Percentiles rank a stretch among this genome's conserved stretches.
Conservation (phyloP, 2,329 filamentous ascomycete genomes). For the Septoria petroselini region DNA sequence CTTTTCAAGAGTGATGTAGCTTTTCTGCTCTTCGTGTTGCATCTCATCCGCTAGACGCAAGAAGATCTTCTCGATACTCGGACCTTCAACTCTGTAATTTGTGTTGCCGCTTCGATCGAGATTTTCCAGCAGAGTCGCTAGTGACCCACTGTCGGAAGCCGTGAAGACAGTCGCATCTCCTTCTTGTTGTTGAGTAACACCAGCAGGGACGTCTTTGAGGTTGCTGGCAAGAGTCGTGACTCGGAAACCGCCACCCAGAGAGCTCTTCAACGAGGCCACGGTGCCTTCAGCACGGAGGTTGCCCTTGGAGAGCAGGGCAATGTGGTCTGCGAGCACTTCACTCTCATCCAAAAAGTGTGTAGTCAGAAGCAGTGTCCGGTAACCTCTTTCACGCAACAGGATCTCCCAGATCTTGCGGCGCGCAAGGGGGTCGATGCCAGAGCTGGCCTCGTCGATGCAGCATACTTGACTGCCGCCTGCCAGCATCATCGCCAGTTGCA, state of each 20-base stretch:
- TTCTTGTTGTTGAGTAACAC: not conserved
- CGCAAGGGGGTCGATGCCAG: slow-evolving; percentile 78
- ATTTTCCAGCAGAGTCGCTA: slow-evolving; percentile 11
- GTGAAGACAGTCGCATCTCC: slow-evolving; percentile 12
- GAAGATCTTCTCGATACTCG: slow-evolving; percentile 88
- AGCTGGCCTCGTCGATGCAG: slow-evolving; percentile 84
- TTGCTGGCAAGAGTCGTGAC: slow-evolving; percentile 43
- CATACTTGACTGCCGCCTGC: slow-evolving; percentile 78
- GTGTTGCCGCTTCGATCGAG: slow-evolving; percentile 63
- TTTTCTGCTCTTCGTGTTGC: slow-evolving; percentile 12
- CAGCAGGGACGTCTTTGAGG: not conserved
- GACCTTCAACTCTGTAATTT: slow-evolving; percentile 78
- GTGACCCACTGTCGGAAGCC: slow-evolving; percentile 14
- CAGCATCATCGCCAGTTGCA: slow-evolving; percentile 90
- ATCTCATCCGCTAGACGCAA: slow-evolving; percentile 76
- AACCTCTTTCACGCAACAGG: slow-evolving; percentile 73
- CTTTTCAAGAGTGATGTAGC: slow-evolving; percentile 8
- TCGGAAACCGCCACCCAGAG: slow-evolving; percentile 74
- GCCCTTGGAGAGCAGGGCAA: slow-evolving; percentile 80
- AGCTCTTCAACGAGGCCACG: slow-evolving; percentile 76
- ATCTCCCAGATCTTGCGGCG: slow-evolving; percentile 91
- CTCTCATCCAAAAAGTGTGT: slow-evolving; percentile 92
- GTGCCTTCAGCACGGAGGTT: slow-evolving; percentile 75
- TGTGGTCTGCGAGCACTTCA: slow-evolving; percentile 79
- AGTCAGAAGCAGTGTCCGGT: slow-evolving; percentile 76